Percentiles rank a stretch among this genome's conserved stretches.
Evolutionary conservation across 495 filamentous ascomycete genomes (phyloP).

Genomic region (Thozetella sp.): DNA sequence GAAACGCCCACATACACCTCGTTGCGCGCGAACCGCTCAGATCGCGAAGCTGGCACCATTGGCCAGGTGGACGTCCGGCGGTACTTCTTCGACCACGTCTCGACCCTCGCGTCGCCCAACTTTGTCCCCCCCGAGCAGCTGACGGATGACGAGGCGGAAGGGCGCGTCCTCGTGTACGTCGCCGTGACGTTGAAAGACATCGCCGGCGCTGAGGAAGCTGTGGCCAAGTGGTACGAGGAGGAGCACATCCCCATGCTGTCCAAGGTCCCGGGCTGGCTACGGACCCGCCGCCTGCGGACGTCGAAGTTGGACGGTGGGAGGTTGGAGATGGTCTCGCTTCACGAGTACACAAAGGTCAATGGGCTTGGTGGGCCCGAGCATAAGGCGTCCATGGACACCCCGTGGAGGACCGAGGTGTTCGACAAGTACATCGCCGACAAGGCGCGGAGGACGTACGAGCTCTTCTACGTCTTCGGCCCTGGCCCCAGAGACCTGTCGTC

Average conservation of each 20-base stretch:
- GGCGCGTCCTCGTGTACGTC: slow-evolving; percentile 64
- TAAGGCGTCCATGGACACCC: slow-evolving; percentile 59
- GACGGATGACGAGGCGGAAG: slow-evolving; percentile 58
- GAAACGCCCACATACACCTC: slow-evolving; percentile 66
- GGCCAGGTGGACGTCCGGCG: slow-evolving; percentile 72
- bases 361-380: slow-evolving; percentile 65
- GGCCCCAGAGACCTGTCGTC: slow-evolving; percentile 66
- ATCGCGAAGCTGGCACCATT: slow-evolving; percentile 76
- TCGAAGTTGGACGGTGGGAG: slow-evolving; percentile 51
- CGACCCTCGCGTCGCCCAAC: slow-evolving; percentile 47
- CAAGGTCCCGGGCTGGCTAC: slow-evolving; percentile 75
- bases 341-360: slow-evolving; percentile 70
- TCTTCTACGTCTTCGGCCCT: slow-evolving; percentile 79
- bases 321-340: slow-evolving; percentile 59
- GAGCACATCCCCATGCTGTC: slow-evolving; percentile 73
- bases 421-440: slow-evolving; percentile 57
- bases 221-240: slow-evolving; percentile 68
- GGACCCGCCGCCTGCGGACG: slow-evolving; percentile 66
- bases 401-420: slow-evolving; percentile 57
- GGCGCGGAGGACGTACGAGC: slow-evolving; percentile 60
- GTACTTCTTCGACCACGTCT: slow-evolving; percentile 65
- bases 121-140: slow-evolving; percentile 63
- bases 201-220: slow-evolving; percentile 53
- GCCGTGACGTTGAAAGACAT: slow-evolving; percentile 55
- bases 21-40: slow-evolving; percentile 68